Conservation (phyloP, 805 yeast species). For the Wickerhamomyces bisporus region DNA sequence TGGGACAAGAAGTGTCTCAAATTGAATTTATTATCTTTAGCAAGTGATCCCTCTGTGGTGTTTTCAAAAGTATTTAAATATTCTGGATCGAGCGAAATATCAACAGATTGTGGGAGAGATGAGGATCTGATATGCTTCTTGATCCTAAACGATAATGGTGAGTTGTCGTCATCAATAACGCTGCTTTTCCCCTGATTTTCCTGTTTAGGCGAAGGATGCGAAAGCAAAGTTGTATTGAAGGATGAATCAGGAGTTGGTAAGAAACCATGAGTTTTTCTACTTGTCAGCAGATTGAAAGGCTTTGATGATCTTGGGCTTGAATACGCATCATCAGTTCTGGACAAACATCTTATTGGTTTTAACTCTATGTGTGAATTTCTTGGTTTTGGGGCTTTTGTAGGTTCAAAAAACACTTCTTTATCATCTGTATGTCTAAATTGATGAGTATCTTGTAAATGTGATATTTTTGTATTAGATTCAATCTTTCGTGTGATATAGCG, state of each 20-base stretch:
- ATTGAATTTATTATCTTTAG: conserved; percentile 6
- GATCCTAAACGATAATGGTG: neutral
- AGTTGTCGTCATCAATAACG: neutral
- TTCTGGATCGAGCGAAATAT: neutral
- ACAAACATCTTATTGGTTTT: conserved; percentile 17
- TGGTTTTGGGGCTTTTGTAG: neutral
- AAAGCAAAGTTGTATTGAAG: neutral
- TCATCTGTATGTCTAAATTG: neutral
- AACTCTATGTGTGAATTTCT: conserved; percentile 3
- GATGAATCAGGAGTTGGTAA: conserved; percentile 3
- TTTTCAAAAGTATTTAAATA: neutral
- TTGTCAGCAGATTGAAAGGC: conserved; percentile 7
- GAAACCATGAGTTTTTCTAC: conserved; percentile 1
- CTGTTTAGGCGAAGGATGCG: no score
- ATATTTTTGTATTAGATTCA: conserved; percentile 1
- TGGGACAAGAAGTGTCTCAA: conserved; percentile 23
- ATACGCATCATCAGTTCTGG: conserved; percentile 2
- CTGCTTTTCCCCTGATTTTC: no score
- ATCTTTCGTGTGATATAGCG: conserved; percentile 26
- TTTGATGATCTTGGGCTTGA: conserved; percentile 3
- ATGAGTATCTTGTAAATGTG: neutral
- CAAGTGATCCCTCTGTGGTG: neutral
- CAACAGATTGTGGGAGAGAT: conserved; percentile 5
- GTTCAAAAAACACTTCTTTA: neutral
- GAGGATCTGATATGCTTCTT: neutral